phyloP scores from a whole-genome alignment of 2,329 filamentous ascomycete genomes.

The Diaporthe vexans region DNA sequence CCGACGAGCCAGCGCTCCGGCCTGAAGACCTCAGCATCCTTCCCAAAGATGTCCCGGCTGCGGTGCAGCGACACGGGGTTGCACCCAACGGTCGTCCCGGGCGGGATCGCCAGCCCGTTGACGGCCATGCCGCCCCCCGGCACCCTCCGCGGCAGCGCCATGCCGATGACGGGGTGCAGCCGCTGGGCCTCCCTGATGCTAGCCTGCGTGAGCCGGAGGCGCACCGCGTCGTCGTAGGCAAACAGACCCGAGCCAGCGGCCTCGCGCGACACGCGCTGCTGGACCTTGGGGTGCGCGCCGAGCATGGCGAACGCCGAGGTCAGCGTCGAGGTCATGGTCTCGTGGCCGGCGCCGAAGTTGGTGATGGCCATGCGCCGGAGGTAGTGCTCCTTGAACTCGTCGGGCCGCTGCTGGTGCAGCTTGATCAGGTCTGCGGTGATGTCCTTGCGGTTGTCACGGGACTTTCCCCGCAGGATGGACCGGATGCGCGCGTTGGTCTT shows the following conservation, averaged over 20 bases:
- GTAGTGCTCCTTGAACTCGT: slow-evolving; percentile 61
- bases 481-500: slow-evolving; percentile 46
- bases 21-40: slow-evolving; percentile 57
- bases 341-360: slow-evolving; percentile 69
- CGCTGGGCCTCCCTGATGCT: slow-evolving; percentile 66
- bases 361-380: slow-evolving; percentile 66
- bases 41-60: slow-evolving; percentile 63
- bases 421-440: slow-evolving; percentile 62
- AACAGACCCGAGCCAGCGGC: slow-evolving; percentile 45
- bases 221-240: slow-evolving; percentile 46
- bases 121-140: slow-evolving; percentile 54
- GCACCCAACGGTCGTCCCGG: slow-evolving; percentile 64
- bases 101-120: slow-evolving; percentile 57
- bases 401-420: slow-evolving; percentile 58
- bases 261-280: slow-evolving; percentile 50
- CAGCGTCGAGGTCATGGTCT: slow-evolving; percentile 67
- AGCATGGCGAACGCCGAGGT: slow-evolving; percentile 64
- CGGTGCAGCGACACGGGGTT: slow-evolving; percentile 65
- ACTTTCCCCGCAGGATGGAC: slow-evolving; percentile 41
- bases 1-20: slow-evolving; percentile 62
- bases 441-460: slow-evolving; percentile 53
- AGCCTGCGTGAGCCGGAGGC: slow-evolving; percentile 57
- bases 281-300: slow-evolving; percentile 53
- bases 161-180: slow-evolving; percentile 64
- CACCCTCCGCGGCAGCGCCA: slow-evolving; percentile 64